Evolutionary conservation across 495 filamentous ascomycete species (phyloP).

Genomic region (Hyaloscypha bicolor): DNA sequence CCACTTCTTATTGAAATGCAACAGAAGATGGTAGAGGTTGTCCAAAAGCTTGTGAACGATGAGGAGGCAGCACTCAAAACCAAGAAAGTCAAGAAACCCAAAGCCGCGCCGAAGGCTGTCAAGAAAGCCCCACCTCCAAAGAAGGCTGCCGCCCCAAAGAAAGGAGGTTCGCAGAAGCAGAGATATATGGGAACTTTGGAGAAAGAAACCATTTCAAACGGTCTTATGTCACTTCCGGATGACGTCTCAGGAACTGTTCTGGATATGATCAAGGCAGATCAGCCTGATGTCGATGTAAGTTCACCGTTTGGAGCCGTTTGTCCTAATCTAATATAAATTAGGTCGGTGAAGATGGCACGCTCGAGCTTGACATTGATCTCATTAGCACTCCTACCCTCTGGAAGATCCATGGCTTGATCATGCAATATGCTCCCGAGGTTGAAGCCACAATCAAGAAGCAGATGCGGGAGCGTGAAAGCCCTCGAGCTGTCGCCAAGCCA

Average conservation of each 20-base stretch:
- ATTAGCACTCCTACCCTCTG: constrained; percentile 72
- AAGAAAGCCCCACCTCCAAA: constrained; percentile 42
- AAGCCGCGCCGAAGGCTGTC: constrained; percentile 23
- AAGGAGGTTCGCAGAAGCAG: constrained; percentile 38
- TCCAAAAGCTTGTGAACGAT: constrained; percentile 53
- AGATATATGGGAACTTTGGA: constrained; percentile 69
- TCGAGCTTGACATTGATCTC: constrained; percentile 90
- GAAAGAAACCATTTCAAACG: constrained; percentile 83
- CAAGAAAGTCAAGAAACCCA: constrained; percentile 50
- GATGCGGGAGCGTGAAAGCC: constrained; percentile 42
- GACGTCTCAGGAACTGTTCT: constrained; percentile 76
- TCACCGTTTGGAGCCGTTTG: constrained; percentile 7
- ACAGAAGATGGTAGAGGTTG: constrained; percentile 46
- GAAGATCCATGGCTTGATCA: constrained; percentile 76
- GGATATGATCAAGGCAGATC: constrained; percentile 87
- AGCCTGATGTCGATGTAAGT: constrained; percentile 66
- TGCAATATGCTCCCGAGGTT: constrained; percentile 62
- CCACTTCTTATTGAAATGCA: constrained; percentile 61
- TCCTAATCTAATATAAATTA: constrained; percentile 32
- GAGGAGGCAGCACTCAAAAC: constrained; percentile 42
- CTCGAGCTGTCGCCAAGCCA: constrained; percentile 47
- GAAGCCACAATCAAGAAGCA: constrained; percentile 27
- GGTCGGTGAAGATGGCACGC: constrained; percentile 68
- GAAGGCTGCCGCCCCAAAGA: constrained; percentile 43
- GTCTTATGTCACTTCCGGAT: constrained; percentile 73